Conservation (phyloP, 371 early-diverging fungal species). For the Mucor velutinosus region DNA sequence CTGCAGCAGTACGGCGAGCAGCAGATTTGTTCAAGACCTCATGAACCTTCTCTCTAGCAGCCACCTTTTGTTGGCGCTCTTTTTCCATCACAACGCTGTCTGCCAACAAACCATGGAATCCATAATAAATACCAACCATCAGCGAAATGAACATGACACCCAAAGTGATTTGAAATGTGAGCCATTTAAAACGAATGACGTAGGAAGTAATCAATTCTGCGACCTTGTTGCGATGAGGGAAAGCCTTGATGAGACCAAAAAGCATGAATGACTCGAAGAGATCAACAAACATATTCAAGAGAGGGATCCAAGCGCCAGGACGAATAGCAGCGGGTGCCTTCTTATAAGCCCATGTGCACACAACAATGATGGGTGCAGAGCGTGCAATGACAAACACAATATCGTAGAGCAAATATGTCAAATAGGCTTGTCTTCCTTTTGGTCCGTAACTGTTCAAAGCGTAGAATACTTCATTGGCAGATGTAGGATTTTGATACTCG, state of each 20-base stretch:
- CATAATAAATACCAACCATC: slow-evolving; percentile 43
- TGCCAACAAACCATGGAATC: slow-evolving; percentile 44
- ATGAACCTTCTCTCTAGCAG: slow-evolving; percentile 32
- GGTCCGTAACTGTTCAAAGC: slow-evolving; percentile 37
- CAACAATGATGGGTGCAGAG: slow-evolving; percentile 35
- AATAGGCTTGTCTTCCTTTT: slow-evolving; percentile 48
- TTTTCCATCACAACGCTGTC: slow-evolving; percentile 47
- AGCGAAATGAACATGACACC: slow-evolving; percentile 27
- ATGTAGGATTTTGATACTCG: slow-evolving; percentile 41
- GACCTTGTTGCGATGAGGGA: slow-evolving; percentile 32
- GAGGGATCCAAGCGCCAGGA: slow-evolving; percentile 46
- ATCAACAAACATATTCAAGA: slow-evolving; percentile 32
- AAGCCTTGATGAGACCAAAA: slow-evolving; percentile 28
- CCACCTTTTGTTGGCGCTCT: slow-evolving; percentile 29
- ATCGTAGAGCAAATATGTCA: slow-evolving; percentile 38
- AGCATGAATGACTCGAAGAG: slow-evolving; percentile 36
- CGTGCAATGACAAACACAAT: slow-evolving; percentile 38
- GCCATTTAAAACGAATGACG: slow-evolving; percentile 40
- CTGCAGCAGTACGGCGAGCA: slow-evolving; percentile 22
- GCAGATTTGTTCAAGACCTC: slow-evolving; percentile 24
- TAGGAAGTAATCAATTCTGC: slow-evolving; percentile 25
- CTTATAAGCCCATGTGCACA: slow-evolving; percentile 39
- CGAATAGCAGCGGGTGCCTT: slow-evolving; percentile 33
- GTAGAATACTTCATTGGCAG: slow-evolving; percentile 35
- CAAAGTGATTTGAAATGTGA: slow-evolving; percentile 33